Evolutionary conservation across 805 yeast genomes (phyloP).

Genomic region (Saccharomycopsis sp.): DNA sequence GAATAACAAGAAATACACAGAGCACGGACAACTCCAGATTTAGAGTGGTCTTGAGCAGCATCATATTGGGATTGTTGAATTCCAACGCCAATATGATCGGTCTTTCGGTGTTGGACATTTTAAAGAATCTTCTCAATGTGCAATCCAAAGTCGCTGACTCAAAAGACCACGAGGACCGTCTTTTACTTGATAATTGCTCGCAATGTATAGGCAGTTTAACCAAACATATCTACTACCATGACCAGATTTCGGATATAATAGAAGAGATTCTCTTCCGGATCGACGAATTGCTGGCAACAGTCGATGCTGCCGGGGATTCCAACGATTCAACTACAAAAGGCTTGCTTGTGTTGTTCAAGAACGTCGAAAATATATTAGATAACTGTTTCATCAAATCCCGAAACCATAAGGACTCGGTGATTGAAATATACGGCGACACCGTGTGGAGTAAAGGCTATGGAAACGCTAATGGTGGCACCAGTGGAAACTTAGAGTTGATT

Average conservation of each 20-base stretch:
- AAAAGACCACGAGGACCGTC: constrained; percentile 22
- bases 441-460: background rate
- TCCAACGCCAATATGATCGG: constrained; percentile 84
- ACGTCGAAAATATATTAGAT: constrained; percentile 8
- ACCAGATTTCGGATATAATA: constrained; percentile 78
- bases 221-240: constrained; percentile 75
- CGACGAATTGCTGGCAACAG: constrained; percentile 21
- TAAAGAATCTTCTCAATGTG: constrained; percentile 49
- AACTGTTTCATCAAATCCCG: background rate
- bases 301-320: background rate
- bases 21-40: background rate
- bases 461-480: constrained; percentile 1
- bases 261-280: constrained; percentile 51
- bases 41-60: constrained; percentile 32
- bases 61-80: constrained; percentile 55
- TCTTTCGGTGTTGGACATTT: constrained; percentile 72
- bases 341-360: constrained; percentile 1
- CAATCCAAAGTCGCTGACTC: constrained; percentile 29
- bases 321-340: background rate
- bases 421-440: constrained; percentile 11
- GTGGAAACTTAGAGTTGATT: constrained; percentile 3
- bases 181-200: constrained; percentile 40
- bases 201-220: constrained; percentile 64
- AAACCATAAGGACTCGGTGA: background rate
- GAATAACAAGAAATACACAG: constrained; percentile 1